phyloP scores from a whole-genome alignment of 192 early-diverging fungal genomes.

The Entrophospora sp. region DNA sequence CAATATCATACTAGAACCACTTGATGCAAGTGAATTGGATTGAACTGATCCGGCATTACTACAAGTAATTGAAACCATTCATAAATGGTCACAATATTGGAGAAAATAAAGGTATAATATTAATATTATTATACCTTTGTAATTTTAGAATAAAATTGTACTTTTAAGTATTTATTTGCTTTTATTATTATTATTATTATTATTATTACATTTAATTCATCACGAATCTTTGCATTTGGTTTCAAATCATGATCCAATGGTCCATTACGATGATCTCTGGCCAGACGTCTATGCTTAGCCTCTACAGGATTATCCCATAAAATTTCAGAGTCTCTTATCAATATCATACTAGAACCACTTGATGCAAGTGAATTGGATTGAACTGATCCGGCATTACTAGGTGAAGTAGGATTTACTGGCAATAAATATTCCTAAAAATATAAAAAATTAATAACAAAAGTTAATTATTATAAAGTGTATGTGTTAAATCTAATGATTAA shows the following conservation, averaged over 20 bases:
- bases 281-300: slow-evolving; percentile 83
- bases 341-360: slow-evolving; percentile 26
- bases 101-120: background rate
- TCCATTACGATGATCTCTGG: slow-evolving; percentile 82
- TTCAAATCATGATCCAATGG: slow-evolving; percentile 91
- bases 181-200: too few species aligned
- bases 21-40: background rate
- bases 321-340: slow-evolving; percentile 76
- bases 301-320: slow-evolving; percentile 90
- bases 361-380: background rate
- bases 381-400: background rate
- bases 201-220: slow-evolving; percentile 92
- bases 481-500: background rate
- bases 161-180: too few species aligned
- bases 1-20: slow-evolving; percentile 32
- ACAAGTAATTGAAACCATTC: slow-evolving; percentile 18
- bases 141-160: too few species aligned
- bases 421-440: slow-evolving; percentile 47
- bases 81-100: slow-evolving; percentile 44
- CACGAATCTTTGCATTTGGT: slow-evolving; percentile 91
- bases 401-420: slow-evolving; percentile 15
- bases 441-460: background rate
- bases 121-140: too few species aligned
- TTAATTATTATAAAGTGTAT: background rate
- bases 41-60: background rate